phyloP scores from a whole-genome alignment of 768 basidiomycete species.

The Leccinum incarnatum region DNA sequence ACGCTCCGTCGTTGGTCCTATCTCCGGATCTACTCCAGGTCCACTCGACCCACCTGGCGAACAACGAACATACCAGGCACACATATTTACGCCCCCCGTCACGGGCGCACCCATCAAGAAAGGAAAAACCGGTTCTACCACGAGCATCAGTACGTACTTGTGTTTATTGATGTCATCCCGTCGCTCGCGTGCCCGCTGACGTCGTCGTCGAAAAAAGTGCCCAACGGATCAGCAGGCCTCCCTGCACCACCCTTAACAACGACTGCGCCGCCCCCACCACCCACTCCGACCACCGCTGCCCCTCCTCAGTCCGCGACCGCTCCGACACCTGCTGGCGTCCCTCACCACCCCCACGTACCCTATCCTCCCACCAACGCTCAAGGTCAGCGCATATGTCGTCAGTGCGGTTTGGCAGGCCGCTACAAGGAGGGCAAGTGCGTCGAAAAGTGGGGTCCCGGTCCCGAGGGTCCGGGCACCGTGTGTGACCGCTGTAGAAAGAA shows the following conservation, averaged over 20 bases:
- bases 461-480: constrained; percentile 79
- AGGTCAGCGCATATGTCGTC: constrained; percentile 75
- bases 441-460: constrained; percentile 86
- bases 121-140: constrained; percentile 40
- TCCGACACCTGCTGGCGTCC: neutral
- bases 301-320: constrained; percentile 11
- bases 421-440: constrained; percentile 87
- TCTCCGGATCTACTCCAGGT: constrained; percentile 20
- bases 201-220: constrained; percentile 1
- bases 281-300: constrained; percentile 12
- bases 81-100: constrained; percentile 71
- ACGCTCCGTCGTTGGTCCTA: constrained; percentile 22
- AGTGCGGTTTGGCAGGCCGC: constrained; percentile 68
- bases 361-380: constrained; percentile 45
- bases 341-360: constrained; percentile 14
- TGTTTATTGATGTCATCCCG: neutral
- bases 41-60: constrained; percentile 36
- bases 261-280: constrained; percentile 10
- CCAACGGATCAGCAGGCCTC: constrained; percentile 20
- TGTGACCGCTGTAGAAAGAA: constrained; percentile 86
- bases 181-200: constrained; percentile 14
- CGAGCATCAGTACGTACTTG: constrained; percentile 21
- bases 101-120: constrained; percentile 74
- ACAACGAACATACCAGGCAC: constrained; percentile 53
- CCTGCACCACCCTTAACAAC: constrained; percentile 19